Evolutionary conservation across 2,329 filamentous ascomycete species (phyloP).

Genomic region (Trichoderma sp.): DNA sequence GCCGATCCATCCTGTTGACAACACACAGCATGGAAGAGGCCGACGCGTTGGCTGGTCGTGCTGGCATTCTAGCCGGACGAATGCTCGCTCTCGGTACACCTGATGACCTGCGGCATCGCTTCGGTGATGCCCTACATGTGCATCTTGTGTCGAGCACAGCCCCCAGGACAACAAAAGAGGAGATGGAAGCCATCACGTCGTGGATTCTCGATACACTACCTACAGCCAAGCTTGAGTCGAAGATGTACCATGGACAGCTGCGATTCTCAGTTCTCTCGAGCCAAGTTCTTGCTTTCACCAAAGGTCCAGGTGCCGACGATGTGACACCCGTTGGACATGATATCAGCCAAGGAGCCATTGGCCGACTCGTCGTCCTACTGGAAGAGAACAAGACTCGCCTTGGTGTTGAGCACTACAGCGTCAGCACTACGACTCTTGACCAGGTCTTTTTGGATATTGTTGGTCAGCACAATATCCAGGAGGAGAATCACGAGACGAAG

Average conservation of each 20-base stretch:
- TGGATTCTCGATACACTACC: conserved; percentile 66
- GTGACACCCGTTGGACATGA: conserved; percentile 25
- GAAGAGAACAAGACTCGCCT: conserved; percentile 68
- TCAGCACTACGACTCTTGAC: conserved; percentile 82
- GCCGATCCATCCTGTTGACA: conserved; percentile 81
- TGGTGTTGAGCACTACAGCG: conserved; percentile 81
- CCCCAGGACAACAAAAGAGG: conserved; percentile 66
- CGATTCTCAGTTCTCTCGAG: conserved; percentile 72
- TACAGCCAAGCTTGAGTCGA: conserved; percentile 65
- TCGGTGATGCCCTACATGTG: conserved; percentile 76
- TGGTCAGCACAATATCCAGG: conserved; percentile 71
- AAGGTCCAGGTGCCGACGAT: conserved; percentile 26
- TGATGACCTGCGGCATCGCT: conserved; percentile 67
- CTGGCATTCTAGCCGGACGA: conserved; percentile 78
- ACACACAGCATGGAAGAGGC: conserved; percentile 97
- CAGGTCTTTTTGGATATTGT: conserved; percentile 90
- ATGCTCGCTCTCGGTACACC: conserved; percentile 84
- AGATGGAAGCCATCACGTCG: conserved; percentile 62
- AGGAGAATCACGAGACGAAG: conserved; percentile 58
- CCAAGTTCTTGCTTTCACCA: conserved; percentile 35
- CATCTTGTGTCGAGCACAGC: conserved; percentile 76
- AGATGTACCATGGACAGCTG: conserved; percentile 81
- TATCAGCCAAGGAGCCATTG: conserved; percentile 54
- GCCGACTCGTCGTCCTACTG: conserved; percentile 66
- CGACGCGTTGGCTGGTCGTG: conserved; percentile 78